phyloP scores from a whole-genome alignment of 306 rosid species.

The Mimosa bimucronata region DNA sequence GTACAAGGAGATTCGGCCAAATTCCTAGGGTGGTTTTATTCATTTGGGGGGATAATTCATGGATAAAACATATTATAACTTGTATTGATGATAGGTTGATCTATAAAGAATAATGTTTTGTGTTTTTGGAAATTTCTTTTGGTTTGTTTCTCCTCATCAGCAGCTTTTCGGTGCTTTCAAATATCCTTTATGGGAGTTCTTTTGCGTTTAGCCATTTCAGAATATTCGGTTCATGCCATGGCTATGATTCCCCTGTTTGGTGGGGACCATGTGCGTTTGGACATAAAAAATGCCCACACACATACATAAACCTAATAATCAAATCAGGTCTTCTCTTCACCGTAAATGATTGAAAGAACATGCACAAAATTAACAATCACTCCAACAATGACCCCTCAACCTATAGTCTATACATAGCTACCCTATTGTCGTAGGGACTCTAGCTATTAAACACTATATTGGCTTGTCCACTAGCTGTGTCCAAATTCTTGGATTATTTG shows the following conservation, averaged over 20 bases:
- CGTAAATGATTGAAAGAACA: constrained; percentile 43
- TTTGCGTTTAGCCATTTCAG: constrained; percentile 42
- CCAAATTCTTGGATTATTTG: constrained; percentile 36
- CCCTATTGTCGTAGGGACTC: background rate
- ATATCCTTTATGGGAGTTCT: constrained; percentile 33
- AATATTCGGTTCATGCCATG: constrained; percentile 57
- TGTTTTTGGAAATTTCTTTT: constrained; percentile 42
- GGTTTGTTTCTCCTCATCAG: constrained; percentile 39
- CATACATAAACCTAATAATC: background rate
- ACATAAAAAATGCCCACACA: constrained; percentile 33
- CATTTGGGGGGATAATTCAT: constrained; percentile 26
- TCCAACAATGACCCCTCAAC: constrained; percentile 11
- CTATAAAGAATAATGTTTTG: constrained; percentile 8
- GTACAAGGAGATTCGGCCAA: constrained; percentile 35
- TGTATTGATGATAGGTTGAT: constrained; percentile 30
- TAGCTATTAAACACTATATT: background rate
- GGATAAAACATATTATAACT: constrained; percentile 14
- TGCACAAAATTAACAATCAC: constrained; percentile 39
- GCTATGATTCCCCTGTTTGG: constrained; percentile 49
- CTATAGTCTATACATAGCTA: background rate
- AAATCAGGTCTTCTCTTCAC: constrained; percentile 35
- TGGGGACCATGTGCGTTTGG: constrained; percentile 45
- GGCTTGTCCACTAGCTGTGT: constrained; percentile 7
- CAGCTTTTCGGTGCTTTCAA: constrained; percentile 34
- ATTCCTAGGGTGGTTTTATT: constrained; percentile 42